Percentiles rank a stretch among this genome's conserved stretches.
phyloP scores from a whole-genome alignment of 1,284 basidiomycete genomes.

The Phaffia rhodozyma region DNA sequence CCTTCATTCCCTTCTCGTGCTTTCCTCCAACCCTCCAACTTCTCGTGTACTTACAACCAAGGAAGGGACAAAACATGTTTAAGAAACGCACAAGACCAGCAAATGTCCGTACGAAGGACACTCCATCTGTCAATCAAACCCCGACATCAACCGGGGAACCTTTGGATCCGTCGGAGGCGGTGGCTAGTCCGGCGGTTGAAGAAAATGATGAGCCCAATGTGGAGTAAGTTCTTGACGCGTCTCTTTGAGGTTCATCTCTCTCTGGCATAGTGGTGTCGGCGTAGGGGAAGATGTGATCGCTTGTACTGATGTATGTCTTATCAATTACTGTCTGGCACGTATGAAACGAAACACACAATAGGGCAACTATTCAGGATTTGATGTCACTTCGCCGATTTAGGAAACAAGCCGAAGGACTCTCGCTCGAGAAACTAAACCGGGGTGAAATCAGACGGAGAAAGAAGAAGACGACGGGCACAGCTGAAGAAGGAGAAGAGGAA shows the following conservation, averaged over 20 bases:
- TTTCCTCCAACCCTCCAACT: neutral
- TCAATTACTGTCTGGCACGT: neutral
- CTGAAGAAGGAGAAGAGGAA: slow-evolving; percentile 29
- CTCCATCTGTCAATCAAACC: slow-evolving; percentile 1
- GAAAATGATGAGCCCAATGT: slow-evolving; percentile 14
- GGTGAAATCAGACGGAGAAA: slow-evolving; percentile 66
- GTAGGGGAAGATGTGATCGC: neutral
- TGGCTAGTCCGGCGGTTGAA: neutral
- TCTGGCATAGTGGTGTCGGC: neutral
- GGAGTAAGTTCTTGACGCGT: slow-evolving; percentile 10
- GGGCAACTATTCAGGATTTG: slow-evolving; percentile 55
- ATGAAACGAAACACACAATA: slow-evolving; percentile 7
- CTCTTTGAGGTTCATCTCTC: neutral
- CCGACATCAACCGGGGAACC: neutral
- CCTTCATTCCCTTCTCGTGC: neutral
- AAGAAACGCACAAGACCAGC: slow-evolving; percentile 37
- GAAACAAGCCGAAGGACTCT: slow-evolving; percentile 68
- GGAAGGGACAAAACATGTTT: slow-evolving; percentile 28
- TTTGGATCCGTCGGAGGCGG: neutral
- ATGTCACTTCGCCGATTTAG: slow-evolving; percentile 70
- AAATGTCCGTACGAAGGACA: slow-evolving; percentile 28
- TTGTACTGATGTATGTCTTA: neutral
- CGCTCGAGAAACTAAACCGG: slow-evolving; percentile 66
- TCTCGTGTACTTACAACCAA: too few relatives aligned
- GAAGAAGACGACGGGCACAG: slow-evolving; percentile 34